Evolutionary conservation across 257 asterid genomes (phyloP).

Genomic region (Gentiana straminea): DNA sequence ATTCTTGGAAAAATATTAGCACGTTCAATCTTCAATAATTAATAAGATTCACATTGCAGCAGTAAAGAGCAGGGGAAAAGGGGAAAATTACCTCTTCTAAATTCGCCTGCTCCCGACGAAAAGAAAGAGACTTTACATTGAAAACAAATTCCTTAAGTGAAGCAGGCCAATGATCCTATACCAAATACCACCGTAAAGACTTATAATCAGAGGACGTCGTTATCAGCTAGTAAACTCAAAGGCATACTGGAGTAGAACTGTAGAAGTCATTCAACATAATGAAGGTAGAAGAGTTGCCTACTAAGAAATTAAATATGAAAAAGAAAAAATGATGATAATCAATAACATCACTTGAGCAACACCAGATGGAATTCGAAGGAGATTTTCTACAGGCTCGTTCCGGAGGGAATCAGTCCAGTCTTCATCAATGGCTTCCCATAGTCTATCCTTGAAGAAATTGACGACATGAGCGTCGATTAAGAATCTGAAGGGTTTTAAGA

Average conservation of each 20-base stretch:
- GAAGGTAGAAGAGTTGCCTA: not conserved
- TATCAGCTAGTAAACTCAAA: not conserved
- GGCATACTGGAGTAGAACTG: not conserved
- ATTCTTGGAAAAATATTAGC: no score
- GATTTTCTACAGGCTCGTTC: conserved; percentile 45
- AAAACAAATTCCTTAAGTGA: conserved; percentile 64
- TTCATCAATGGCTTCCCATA: conserved; percentile 73
- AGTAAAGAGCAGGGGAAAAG: no score
- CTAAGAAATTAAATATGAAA: not conserved
- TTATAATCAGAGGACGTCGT: not conserved
- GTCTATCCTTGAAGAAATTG: conserved; percentile 73
- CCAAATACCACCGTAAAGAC: conserved; percentile 4
- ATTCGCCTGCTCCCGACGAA: conserved; percentile 63
- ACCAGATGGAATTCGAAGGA: conserved; percentile 60
- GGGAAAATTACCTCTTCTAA: conserved; percentile 20
- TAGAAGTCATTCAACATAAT: not conserved
- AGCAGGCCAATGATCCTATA: conserved; percentile 79
- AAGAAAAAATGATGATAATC: not conserved
- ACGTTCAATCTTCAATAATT: not conserved
- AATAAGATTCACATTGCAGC: no score
- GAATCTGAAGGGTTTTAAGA: conserved; percentile 55
- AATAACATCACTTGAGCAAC: conserved; percentile 18
- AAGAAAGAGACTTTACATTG: conserved; percentile 48
- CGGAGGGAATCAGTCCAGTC: conserved; percentile 82
- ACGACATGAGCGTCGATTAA: conserved; percentile 66